Evolutionary conservation across 2,329 filamentous ascomycete species (phyloP).

Genomic region (Balansia obtecta): DNA sequence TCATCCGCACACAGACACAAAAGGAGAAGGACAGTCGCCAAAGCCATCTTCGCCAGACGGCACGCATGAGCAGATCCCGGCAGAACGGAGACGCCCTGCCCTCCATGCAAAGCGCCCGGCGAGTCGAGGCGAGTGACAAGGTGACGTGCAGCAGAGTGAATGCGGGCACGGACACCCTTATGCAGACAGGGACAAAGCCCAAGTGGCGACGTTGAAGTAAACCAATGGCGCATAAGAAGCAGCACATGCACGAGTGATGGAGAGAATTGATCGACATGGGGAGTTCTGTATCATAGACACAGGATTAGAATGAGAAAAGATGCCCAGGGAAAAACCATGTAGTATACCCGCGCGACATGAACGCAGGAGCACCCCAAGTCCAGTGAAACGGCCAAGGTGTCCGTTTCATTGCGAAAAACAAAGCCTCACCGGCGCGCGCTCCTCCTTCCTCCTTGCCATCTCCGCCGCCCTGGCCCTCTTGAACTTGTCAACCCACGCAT

Average conservation of each 20-base stretch:
- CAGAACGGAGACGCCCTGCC: not conserved
- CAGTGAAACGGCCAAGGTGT: no score
- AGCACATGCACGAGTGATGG: not conserved
- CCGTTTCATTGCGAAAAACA: not conserved
- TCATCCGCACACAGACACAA: not conserved
- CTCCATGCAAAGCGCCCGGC: not conserved
- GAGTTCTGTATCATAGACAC: not conserved
- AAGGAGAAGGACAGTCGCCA: not conserved
- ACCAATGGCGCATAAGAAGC: not conserved
- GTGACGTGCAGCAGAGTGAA: not conserved
- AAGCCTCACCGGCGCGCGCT: not conserved
- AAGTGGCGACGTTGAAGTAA: not conserved
- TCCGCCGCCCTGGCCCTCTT: conserved; percentile 58
- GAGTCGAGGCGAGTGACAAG: not conserved
- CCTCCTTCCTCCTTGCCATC: conserved; percentile 16
- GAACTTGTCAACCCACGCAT: conserved; percentile 71
- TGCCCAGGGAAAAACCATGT: no score
- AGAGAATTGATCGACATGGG: not conserved
- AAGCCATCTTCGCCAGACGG: not conserved
- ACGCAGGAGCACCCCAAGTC: no score
- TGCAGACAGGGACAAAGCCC: not conserved
- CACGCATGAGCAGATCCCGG: not conserved
- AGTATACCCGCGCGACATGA: no score
- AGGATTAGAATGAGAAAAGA: not conserved
- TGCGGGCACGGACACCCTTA: not conserved